These are phyloP conservation scores for Rhodomyrtus tomentosa DNA, from an alignment of 345 rosid species.

Conservation along the genomic window DNA sequence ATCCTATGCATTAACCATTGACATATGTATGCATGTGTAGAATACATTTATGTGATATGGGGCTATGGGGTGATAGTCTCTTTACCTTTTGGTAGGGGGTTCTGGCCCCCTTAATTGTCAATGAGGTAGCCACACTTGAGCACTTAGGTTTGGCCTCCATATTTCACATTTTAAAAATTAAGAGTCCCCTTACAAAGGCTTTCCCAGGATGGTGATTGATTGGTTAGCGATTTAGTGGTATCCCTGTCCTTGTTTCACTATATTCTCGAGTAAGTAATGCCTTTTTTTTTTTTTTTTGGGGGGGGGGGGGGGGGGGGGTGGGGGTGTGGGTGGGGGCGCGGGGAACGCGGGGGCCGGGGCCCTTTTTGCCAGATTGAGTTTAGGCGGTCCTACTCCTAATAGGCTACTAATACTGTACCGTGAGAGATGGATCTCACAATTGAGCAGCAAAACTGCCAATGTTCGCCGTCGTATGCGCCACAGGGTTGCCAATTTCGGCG, in stretches of 20 bases:
- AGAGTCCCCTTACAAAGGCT: neutral
- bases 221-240: neutral
- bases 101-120: neutral
- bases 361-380: neutral
- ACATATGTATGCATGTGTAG: neutral
- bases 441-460: neutral
- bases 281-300: neutral
- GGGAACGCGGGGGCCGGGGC: no score
- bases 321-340: no score
- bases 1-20: neutral
- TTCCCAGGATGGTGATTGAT: neutral
- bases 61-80: neutral
- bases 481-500: neutral
- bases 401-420: neutral
- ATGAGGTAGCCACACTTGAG: neutral
- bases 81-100: neutral
- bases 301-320: no score
- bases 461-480: neutral
- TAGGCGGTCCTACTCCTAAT: neutral
- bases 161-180: neutral
- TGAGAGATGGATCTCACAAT: neutral
- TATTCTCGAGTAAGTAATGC: neutral
- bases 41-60: neutral
- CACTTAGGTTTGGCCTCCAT: neutral
- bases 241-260: neutral